phyloP scores from a whole-genome alignment of 768 basidiomycete genomes.

The Clitopilus hobsonii region DNA sequence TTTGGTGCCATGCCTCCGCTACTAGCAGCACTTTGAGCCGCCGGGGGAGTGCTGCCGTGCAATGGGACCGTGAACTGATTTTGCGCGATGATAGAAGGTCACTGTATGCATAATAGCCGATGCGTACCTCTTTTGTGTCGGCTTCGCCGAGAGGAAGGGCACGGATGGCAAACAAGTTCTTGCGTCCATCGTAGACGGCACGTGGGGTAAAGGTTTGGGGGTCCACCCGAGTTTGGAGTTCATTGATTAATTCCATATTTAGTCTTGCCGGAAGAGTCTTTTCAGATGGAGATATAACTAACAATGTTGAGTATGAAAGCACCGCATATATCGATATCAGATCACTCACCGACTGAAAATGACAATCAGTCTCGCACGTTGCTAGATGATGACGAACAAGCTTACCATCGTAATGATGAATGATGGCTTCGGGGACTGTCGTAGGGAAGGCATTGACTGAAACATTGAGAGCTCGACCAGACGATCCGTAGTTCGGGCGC shows the following conservation, averaged over 20 bases:
- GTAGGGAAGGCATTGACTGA: constrained; percentile 62
- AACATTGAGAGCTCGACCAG: constrained; percentile 38
- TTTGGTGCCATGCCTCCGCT: constrained; percentile 46
- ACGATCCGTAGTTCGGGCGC: constrained; percentile 57
- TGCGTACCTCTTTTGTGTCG: constrained; percentile 46
- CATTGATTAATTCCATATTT: constrained; percentile 67
- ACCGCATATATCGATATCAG: background rate
- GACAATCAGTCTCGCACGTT: constrained; percentile 2
- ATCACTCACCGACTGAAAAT: constrained; percentile 36
- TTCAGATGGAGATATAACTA: constrained; percentile 66
- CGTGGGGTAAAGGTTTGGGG: constrained; percentile 69
- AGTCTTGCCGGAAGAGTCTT: constrained; percentile 61
- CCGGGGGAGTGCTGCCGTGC: no score
- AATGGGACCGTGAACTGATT: constrained; percentile 3
- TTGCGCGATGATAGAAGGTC: background rate
- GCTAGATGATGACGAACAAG: no score
- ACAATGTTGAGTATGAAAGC: background rate
- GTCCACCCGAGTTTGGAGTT: constrained; percentile 52
- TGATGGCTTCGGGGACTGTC: constrained; percentile 55
- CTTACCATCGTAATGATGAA: constrained; percentile 82
- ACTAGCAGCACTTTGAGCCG: constrained; percentile 13
- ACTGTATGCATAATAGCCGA: background rate
- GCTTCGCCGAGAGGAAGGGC: constrained; percentile 55
- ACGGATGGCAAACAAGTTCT: constrained; percentile 64
- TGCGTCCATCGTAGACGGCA: constrained; percentile 75